These are phyloP conservation scores for Urostyla sp. DNA, from an alignment of 73 alveolate genomes.

Conservation along the genomic window DNA sequence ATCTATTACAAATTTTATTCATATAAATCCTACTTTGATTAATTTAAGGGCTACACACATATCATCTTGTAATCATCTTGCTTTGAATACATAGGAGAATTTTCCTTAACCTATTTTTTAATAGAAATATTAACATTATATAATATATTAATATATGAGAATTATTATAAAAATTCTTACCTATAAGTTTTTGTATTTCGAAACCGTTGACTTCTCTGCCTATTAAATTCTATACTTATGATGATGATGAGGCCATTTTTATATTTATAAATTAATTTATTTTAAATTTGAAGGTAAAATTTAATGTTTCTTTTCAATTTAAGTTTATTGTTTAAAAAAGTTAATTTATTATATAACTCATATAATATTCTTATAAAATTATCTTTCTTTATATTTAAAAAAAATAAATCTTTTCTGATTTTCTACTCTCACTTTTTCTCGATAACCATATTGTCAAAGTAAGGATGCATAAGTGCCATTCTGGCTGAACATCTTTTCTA, in stretches of 20 bases:
- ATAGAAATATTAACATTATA: neutral
- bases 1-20: slow-evolving; percentile 59
- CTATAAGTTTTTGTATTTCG: slow-evolving; percentile 36
- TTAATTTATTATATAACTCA: no score
- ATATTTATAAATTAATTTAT: neutral
- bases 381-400: no score
- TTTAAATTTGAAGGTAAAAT: neutral
- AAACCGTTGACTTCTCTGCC: slow-evolving; percentile 61
- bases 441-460: no score
- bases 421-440: no score
- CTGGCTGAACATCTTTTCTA: slow-evolving; percentile 87
- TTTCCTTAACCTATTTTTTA: slow-evolving; percentile 96
- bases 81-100: slow-evolving; percentile 95
- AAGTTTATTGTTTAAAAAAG: neutral
- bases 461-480: slow-evolving; percentile 87
- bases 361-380: no score
- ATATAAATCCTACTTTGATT: slow-evolving; percentile 76
- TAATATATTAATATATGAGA: neutral
- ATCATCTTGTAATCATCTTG: slow-evolving; percentile 80
- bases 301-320: neutral
- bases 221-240: slow-evolving; percentile 34
- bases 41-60: slow-evolving; percentile 90
- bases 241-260: slow-evolving; percentile 29
- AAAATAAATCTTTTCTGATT: no score
- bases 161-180: neutral